phyloP scores from a whole-genome alignment of 768 basidiomycete species.

The Lactarius psammicola region DNA sequence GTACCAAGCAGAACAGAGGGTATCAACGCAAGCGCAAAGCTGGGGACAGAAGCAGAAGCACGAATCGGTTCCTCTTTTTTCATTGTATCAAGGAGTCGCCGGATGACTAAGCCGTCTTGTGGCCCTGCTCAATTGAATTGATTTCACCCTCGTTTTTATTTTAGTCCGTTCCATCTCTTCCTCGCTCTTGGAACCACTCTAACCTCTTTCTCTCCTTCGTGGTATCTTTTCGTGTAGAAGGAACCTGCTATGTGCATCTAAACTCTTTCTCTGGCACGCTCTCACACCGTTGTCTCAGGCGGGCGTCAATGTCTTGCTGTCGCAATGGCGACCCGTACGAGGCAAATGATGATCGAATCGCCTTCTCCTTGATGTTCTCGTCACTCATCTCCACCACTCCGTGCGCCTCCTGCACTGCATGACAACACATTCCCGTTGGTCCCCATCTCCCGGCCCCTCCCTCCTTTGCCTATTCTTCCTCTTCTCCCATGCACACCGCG shows the following conservation, averaged over 20 bases:
- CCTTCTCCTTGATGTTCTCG: conserved; percentile 18
- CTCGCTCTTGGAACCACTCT: background rate
- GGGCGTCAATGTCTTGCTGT: conserved; percentile 22
- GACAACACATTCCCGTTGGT: conserved; percentile 14
- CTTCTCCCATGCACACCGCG: background rate
- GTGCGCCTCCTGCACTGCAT: conserved; percentile 21
- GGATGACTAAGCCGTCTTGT: background rate
- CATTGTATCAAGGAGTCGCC: background rate
- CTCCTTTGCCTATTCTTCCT: conserved; percentile 9
- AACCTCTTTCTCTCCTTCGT: too few species aligned
- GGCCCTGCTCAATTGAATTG: background rate
- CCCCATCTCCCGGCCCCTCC: conserved; percentile 5
- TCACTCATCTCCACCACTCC: conserved; percentile 8
- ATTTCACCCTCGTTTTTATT: background rate
- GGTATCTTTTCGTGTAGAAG: background rate
- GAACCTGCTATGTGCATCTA: background rate
- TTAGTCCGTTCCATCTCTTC: background rate
- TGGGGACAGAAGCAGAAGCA: background rate
- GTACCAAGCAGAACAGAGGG: background rate
- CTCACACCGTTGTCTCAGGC: background rate
- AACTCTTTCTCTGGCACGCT: background rate
- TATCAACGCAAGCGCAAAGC: background rate
- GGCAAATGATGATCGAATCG: conserved; percentile 10
- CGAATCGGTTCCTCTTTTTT: background rate
- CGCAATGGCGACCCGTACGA: conserved; percentile 24